Conservation (phyloP, 495 filamentous ascomycete species). For the Endocarpon pusillum region DNA sequence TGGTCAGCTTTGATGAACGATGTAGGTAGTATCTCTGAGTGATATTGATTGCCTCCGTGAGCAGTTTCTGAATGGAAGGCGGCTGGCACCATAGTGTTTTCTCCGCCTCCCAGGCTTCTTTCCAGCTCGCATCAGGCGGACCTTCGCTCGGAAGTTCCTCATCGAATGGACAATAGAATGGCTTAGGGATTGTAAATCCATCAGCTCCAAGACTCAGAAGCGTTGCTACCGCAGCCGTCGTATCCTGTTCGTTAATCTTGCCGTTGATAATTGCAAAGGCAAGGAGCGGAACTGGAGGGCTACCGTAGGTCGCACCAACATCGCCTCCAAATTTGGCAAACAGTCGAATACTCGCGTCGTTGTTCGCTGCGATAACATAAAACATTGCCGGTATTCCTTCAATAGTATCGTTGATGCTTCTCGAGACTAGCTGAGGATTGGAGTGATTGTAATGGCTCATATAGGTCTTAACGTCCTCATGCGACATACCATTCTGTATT, state of each 20-base stretch:
- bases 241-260: conserved; percentile 16
- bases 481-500: conserved; percentile 16
- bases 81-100: neutral
- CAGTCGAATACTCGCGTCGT: conserved; percentile 17
- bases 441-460: conserved; percentile 13
- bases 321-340: conserved; percentile 21
- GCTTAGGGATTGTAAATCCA: conserved; percentile 1
- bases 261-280: conserved; percentile 25
- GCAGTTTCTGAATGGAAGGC: neutral
- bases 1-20: conserved; percentile 13
- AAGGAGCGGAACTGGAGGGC: conserved; percentile 20
- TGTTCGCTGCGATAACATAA: conserved; percentile 24
- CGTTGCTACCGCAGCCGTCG: conserved; percentile 16
- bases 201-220: conserved; percentile 26
- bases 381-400: conserved; percentile 25
- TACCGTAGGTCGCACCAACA: conserved; percentile 13
- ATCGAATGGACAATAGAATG: neutral
- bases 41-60: conserved; percentile 17
- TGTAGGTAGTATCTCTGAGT: conserved; percentile 29
- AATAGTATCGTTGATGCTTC: conserved; percentile 15
- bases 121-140: neutral
- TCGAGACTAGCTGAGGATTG: conserved; percentile 5
- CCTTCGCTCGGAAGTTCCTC: neutral
- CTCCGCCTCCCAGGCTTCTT: neutral
- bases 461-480: conserved; percentile 6